phyloP scores from a whole-genome alignment of 192 early-diverging fungal species.

The Backusella australiensis region DNA sequence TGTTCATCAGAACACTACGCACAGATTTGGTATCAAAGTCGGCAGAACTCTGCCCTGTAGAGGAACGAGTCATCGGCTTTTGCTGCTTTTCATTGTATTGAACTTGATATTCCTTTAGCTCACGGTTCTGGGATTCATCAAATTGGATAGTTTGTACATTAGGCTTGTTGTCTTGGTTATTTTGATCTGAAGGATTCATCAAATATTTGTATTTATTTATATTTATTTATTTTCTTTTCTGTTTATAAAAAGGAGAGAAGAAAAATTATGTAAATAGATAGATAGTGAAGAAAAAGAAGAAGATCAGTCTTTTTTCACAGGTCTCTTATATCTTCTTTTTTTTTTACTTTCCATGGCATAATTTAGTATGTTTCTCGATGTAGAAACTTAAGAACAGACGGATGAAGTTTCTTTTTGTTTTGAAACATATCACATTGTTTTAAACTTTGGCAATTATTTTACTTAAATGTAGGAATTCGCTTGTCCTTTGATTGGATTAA shows the following conservation, averaged over 20 bases:
- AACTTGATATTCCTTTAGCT: slow-evolving; percentile 11
- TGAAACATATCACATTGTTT: neutral
- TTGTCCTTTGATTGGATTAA: neutral
- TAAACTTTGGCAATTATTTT: neutral
- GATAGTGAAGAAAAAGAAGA: neutral
- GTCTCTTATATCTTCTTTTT: neutral
- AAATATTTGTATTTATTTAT: neutral
- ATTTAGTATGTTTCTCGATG: neutral
- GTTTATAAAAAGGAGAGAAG: neutral
- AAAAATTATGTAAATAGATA: neutral
- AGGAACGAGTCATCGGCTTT: slow-evolving; percentile 8
- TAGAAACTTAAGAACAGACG: neutral
- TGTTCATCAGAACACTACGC: slow-evolving; percentile 27
- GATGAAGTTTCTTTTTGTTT: neutral
- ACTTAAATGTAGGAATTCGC: neutral
- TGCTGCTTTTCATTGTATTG: slow-evolving; percentile 17
- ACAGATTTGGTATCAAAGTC: slow-evolving; percentile 28
- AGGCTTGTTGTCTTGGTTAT: neutral
- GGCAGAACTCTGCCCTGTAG: slow-evolving; percentile 18
- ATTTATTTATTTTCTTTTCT: neutral
- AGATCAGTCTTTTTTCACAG: neutral
- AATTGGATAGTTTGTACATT: slow-evolving; percentile 8
- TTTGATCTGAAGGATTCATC: slow-evolving; percentile 1
- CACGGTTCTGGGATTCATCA: slow-evolving; percentile 11
- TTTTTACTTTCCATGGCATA: neutral